phyloP scores from a whole-genome alignment of 2,329 filamentous ascomycete genomes.

The Teratosphaeria nubilosa region DNA sequence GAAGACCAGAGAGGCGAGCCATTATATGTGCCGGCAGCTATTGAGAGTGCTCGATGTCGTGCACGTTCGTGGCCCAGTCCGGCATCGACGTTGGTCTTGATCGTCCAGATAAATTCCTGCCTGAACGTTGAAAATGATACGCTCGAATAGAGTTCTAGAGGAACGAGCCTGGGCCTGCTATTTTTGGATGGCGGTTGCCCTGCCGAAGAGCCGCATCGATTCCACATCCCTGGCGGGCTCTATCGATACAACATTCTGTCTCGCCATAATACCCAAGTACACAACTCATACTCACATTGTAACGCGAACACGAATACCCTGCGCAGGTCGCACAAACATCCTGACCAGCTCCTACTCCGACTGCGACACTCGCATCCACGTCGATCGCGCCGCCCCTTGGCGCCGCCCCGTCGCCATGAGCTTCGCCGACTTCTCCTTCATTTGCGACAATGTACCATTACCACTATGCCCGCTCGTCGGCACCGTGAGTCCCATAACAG shows the following conservation, averaged over 20 bases:
- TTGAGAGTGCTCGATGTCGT: too few relatives aligned
- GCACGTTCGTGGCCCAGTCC: too few relatives aligned
- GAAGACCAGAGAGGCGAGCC: background rate
- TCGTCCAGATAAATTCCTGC: too few relatives aligned
- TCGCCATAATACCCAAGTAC: background rate
- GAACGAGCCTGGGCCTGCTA: background rate
- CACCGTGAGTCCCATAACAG: conserved; percentile 56
- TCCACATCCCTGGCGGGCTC: background rate
- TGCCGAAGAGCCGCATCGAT: background rate
- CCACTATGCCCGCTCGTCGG: conserved; percentile 84
- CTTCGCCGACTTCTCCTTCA: conserved; percentile 80
- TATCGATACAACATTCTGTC: background rate
- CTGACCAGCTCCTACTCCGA: background rate
- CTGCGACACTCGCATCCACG: background rate
- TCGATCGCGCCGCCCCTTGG: background rate
- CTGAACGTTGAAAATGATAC: background rate
- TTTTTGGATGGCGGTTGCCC: background rate
- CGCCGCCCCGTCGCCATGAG: conserved; percentile 17
- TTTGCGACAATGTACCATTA: conserved; percentile 77
- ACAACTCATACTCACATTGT: background rate
- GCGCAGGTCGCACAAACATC: background rate
- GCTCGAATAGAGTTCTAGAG: background rate
- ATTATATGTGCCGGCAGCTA: background rate
- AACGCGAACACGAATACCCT: background rate
- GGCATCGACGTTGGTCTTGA: too few relatives aligned